A percentile compares a stretch with the other conserved stretches of the same genome.
These are phyloP conservation scores for Lentinula sp. DNA, from an alignment of 768 basidiomycete species.

Conservation along the genomic window DNA sequence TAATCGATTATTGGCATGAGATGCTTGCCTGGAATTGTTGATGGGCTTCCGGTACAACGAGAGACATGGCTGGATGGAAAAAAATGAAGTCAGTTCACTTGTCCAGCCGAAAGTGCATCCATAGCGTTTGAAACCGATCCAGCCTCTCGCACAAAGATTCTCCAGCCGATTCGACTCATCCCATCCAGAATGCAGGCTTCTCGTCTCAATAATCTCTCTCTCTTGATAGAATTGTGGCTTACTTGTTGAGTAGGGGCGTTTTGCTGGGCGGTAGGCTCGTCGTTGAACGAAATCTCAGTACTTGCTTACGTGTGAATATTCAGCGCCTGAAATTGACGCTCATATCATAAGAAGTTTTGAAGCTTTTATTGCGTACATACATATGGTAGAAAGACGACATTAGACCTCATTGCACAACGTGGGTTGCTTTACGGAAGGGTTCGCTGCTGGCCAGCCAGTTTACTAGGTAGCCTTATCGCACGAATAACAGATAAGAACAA, in stretches of 20 bases:
- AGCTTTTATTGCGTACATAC: too few species aligned
- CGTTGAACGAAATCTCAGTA: background rate
- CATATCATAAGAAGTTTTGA: too few species aligned
- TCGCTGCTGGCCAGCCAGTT: too few species aligned
- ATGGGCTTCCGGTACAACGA: slow-evolving; percentile 93
- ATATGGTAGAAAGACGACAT: too few species aligned
- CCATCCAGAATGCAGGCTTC: background rate
- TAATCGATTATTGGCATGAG: background rate
- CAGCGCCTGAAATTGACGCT: background rate
- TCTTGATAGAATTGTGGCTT: background rate
- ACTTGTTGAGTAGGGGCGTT: background rate
- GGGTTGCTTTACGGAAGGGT: too few species aligned
- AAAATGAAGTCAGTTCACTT: slow-evolving; percentile 10
- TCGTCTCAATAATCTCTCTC: background rate
- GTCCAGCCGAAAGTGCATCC: slow-evolving; percentile 10
- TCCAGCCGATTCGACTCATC: background rate
- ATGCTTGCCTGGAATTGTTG: slow-evolving; percentile 84
- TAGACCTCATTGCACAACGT: too few species aligned
- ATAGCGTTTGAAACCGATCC: slow-evolving; percentile 10
- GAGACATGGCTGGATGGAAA: slow-evolving; percentile 63
- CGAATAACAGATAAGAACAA: too few species aligned
- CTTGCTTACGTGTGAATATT: background rate
- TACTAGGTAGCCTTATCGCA: too few species aligned
- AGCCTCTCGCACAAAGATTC: background rate
- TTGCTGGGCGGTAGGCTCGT: background rate